Evolutionary conservation across 75 land plant species (phyloP), one percentile per base, ranked within the genome.

Genomic region (Cryptomeria japonica): DNA sequence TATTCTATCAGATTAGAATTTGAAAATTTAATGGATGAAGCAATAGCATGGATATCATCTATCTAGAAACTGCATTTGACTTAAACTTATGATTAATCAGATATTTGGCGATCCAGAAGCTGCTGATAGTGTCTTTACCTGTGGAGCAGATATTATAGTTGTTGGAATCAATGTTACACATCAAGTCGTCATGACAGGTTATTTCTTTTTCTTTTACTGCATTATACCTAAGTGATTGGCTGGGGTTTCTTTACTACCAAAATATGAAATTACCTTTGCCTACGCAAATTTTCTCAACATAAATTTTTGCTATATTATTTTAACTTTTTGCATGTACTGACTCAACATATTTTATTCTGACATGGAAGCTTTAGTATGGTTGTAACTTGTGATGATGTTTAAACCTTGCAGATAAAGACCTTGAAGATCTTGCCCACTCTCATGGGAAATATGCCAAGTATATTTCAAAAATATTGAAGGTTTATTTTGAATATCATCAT

Each of bases 51-150:
- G 15, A 28, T 64, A 28, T 80, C 73, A 39, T 18, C 87, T 80
- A 83, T 68, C 36, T 44, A 34, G 47, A 22, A 68, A 80, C 46
- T 73, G 37, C 88, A 58, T 86, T 56, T 72, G 53, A 83, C 22
- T 87, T 36, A 34, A 39, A 28, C 0, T 8, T 84, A 72, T 84
- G 61, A 31, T 64, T 88, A 41, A 78, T 25, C 89, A 98, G 98
- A 91, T 97, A 51, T 92, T 91, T 91, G 97, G 95, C 36, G 99
- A 98, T 90, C 99, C 99, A 84, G 96, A 96, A 58, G 98, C 99
- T 87, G 99, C 99, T 56, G 99, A 98, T 91, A 92, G 95, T 86
- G 99, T 98, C 14, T 97, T 98, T 91, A 98, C 96, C 15, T 88
- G 94, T 92, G 99, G 99, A 87, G 99, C 99, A 70, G 93, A 98